Conservation (phyloP, 805 yeast genomes). For the Kuraishia ogatae region DNA sequence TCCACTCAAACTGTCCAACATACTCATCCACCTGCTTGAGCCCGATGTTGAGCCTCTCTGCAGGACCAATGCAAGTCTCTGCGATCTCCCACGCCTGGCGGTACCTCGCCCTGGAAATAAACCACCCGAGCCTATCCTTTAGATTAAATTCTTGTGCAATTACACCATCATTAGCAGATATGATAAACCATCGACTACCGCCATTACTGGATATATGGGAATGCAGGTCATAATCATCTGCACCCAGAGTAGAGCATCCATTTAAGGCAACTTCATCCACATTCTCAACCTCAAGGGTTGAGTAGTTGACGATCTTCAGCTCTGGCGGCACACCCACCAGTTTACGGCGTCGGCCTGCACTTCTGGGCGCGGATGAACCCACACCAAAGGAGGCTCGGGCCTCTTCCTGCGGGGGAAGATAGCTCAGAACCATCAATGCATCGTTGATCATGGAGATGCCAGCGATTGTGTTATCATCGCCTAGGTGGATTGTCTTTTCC, state of each 20-base stretch:
- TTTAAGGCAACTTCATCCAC: constrained; percentile 71
- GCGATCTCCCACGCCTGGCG: constrained; percentile 77
- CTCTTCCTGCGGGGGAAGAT: constrained; percentile 28
- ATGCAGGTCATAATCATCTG: constrained; percentile 73
- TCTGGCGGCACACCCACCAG: constrained; percentile 53
- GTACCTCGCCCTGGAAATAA: constrained; percentile 39
- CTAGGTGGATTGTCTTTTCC: constrained; percentile 37
- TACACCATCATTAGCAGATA: constrained; percentile 79
- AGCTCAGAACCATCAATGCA: constrained; percentile 51
- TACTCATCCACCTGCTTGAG: constrained; percentile 39
- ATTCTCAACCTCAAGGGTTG: constrained; percentile 62
- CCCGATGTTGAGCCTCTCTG: constrained; percentile 53
- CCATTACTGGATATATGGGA: constrained; percentile 32
- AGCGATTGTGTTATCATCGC: constrained; percentile 46
- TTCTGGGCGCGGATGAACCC: constrained; percentile 11
- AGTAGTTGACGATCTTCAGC: constrained; percentile 54
- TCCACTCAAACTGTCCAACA: constrained; percentile 41
- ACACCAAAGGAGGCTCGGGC: constrained; percentile 1
- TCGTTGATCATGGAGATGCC: constrained; percentile 75
- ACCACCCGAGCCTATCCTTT: constrained; percentile 71
- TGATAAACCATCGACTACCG: constrained; percentile 44
- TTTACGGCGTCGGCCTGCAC: constrained; percentile 8
- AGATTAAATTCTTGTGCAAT: constrained; percentile 64
- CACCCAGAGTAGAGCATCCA: constrained; percentile 48
- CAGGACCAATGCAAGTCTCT: constrained; percentile 39